Conservation (phyloP, 176 grass and related monocot genomes). For the Carex scoparia region DNA sequence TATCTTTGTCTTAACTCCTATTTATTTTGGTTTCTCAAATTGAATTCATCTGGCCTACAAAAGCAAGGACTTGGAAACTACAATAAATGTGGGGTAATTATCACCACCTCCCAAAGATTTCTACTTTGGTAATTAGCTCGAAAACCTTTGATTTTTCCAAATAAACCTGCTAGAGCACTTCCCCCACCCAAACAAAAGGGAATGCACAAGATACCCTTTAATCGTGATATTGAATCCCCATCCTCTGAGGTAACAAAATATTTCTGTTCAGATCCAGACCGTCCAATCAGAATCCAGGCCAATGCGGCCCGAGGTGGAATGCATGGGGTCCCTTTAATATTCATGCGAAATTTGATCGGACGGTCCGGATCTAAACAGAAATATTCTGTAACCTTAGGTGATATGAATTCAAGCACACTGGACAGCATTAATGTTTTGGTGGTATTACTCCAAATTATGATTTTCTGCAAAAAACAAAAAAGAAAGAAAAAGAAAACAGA, state of each 20-base stretch:
- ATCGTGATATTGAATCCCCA: neutral
- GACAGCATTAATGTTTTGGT: neutral
- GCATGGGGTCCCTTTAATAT: too few species aligned
- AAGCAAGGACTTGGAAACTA: neutral
- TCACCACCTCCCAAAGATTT: neutral
- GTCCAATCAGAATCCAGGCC: too few species aligned
- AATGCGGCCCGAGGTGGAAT: too few species aligned
- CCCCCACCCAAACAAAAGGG: neutral
- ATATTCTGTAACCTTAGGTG: too few species aligned
- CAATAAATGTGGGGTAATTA: neutral
- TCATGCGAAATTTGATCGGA: too few species aligned
- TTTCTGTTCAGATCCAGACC: too few species aligned
- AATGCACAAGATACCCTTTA: neutral
- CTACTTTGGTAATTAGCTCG: neutral
- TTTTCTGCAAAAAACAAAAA: neutral
- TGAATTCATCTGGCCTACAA: neutral
- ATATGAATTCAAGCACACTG: neutral
- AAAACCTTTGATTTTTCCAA: neutral
- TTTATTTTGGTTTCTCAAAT: neutral
- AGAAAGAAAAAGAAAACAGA: conserved; percentile 29
- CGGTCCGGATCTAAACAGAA: too few species aligned
- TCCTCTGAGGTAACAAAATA: too few species aligned
- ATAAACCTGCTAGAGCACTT: neutral
- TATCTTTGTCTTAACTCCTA: neutral
- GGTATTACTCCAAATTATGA: neutral